Conservation (phyloP, 148 eudicot species). For the Oxyria digyna region DNA sequence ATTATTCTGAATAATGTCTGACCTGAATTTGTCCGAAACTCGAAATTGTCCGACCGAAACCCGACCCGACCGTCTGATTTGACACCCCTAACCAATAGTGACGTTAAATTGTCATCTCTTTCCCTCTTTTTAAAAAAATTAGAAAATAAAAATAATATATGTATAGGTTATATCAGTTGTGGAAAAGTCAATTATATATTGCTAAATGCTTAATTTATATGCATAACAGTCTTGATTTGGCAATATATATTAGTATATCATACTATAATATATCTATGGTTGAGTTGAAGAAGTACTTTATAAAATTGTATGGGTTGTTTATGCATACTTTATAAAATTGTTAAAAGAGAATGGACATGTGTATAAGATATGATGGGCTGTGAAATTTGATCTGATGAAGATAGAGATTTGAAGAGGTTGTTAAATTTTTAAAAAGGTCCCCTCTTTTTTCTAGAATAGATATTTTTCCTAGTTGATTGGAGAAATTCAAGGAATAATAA, state of each 20-base stretch:
- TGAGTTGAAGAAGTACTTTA: not conserved
- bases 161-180: not conserved
- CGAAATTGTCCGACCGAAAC: too few relatives aligned
- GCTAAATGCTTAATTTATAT: not conserved
- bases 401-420: not conserved
- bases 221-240: not conserved
- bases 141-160: not conserved
- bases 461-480: not conserved
- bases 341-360: not conserved
- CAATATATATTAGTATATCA: not conserved
- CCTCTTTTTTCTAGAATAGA: not conserved
- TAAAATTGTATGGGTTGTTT: not conserved
- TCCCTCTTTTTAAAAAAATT: not conserved
- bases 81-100: not conserved
- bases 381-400: not conserved
- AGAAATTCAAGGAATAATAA: not conserved
- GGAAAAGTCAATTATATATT: not conserved
- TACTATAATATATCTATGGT: not conserved
- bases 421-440: not conserved
- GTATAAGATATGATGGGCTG: conserved; percentile 1
- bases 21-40: too few relatives aligned
- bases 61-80: too few relatives aligned
- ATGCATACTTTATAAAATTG: not conserved
- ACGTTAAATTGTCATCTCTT: not conserved
- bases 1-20: too few relatives aligned